phyloP scores from a whole-genome alignment of 768 basidiomycete genomes.

The Tubosaeta sp. region DNA sequence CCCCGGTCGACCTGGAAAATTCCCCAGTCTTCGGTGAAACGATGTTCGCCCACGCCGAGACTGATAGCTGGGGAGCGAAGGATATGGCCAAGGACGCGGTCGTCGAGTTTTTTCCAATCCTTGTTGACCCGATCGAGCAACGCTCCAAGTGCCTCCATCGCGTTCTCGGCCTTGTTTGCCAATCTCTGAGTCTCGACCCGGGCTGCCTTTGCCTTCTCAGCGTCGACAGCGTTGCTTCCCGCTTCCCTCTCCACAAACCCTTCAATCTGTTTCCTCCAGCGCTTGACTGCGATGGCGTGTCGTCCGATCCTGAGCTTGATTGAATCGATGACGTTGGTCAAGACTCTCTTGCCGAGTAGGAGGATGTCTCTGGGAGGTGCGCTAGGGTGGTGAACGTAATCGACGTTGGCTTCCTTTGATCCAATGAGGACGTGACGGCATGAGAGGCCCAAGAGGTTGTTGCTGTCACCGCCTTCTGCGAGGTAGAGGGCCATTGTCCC shows the following conservation, averaged over 20 bases:
- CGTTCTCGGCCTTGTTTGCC: background rate
- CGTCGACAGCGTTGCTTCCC: background rate
- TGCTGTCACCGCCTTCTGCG: constrained; percentile 29
- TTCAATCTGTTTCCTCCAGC: constrained; percentile 22
- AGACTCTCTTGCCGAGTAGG: constrained; percentile 28
- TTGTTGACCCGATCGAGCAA: background rate
- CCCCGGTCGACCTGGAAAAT: constrained; percentile 21
- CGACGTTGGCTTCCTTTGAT: constrained; percentile 24
- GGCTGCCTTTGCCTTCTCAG: constrained; percentile 2
- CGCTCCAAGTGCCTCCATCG: background rate
- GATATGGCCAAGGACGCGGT: constrained; percentile 33
- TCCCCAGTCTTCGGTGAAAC: constrained; percentile 33
- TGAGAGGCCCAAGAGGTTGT: constrained; percentile 25
- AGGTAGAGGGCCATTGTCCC: constrained; percentile 28
- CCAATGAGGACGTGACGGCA: constrained; percentile 29
- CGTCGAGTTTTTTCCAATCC: constrained; percentile 9
- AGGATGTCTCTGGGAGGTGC: constrained; percentile 29
- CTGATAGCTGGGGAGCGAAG: constrained; percentile 26
- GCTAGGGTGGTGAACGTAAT: constrained; percentile 24
- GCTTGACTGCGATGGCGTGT: constrained; percentile 16
- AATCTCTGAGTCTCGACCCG: background rate
- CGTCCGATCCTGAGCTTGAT: constrained; percentile 26
- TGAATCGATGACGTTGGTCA: constrained; percentile 24
- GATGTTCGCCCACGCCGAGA: constrained; percentile 19
- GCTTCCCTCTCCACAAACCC: constrained; percentile 3